Evolutionary conservation across 2,329 filamentous ascomycete species (phyloP), one percentile per base, ranked within the genome.

Genomic region (Paecilomyces fulvus): DNA sequence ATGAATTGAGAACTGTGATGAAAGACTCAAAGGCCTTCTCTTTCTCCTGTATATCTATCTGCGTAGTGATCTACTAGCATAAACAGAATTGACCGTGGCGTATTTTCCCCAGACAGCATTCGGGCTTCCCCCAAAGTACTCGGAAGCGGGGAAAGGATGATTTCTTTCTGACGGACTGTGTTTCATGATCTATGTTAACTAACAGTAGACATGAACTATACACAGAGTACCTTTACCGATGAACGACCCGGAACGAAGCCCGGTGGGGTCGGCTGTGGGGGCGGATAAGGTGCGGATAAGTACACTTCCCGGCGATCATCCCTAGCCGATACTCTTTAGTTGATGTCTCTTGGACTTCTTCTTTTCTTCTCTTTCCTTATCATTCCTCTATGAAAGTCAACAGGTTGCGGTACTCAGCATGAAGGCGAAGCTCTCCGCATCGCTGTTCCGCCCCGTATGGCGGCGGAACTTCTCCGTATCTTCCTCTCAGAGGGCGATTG

Each of bases 391-490:
- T 46, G 11, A n/a, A 17, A 23, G n/a, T 21, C 23, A 48, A 33
- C 12, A 52, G 30, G 50, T 30, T 52, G 50, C 21, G 17, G 23
- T 55, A 17, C 23, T 46, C 52, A 55, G 23, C 20, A 60, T 60
- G 58, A 58, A 56, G 68, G 64, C 65, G 59, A 65, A 64, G 60
- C 62, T 65, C 55, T 55, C 64, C 52, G 60, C 67, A 60, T 62
- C 63, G 58, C 63, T 67, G 58, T 66, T 71, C 62, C 67, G 67
- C 58, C 67, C 68, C 50, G 52, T 70, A 43, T 68, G 69, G 68
- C 66, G 68, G 63, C 80, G 85, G 63, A 77, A 81, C 61, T 89
- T 90, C 75, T 87, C 86, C 50, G 84, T 79, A 52, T 85, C 86
- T 2, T 74, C 81, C 33, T 79, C 81, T 59, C 80, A 83, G 59